Conservation (phyloP, 768 basidiomycete genomes). For the Tulasnella sp. region DNA sequence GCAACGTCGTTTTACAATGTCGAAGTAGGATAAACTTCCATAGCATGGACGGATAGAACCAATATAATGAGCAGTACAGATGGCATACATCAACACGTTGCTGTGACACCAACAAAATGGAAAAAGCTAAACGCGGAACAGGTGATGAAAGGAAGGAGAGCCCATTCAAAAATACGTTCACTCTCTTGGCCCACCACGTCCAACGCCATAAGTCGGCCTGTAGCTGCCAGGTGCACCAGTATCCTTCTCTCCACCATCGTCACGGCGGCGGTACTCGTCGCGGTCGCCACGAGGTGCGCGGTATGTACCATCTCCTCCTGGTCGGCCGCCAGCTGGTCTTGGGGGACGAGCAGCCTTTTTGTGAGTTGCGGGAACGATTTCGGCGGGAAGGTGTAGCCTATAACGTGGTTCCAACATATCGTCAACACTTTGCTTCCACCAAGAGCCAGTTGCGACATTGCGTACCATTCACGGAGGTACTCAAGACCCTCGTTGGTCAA, state of each 20-base stretch:
- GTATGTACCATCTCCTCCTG: constrained; percentile 65
- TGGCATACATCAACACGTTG: constrained; percentile 42
- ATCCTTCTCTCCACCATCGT: constrained; percentile 65
- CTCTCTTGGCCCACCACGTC: constrained; percentile 82
- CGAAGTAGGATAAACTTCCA: constrained; percentile 28
- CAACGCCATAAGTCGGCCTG: constrained; percentile 86
- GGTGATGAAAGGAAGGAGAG: not conserved
- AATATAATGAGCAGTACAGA: constrained; percentile 54
- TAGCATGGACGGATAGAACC: constrained; percentile 38
- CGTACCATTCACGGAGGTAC: constrained; percentile 87
- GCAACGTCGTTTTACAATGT: too few relatives aligned
- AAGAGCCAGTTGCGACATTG: constrained; percentile 40
- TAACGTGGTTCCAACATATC: not conserved
- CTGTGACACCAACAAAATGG: not conserved
- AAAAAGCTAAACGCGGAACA: not conserved
- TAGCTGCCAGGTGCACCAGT: constrained; percentile 85
- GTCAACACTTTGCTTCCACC: not conserved
- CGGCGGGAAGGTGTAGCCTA: constrained; percentile 90
- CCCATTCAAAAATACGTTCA: constrained; percentile 40
- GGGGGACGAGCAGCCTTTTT: constrained; percentile 92
- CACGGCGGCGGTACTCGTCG: constrained; percentile 79
- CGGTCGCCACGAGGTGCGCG: constrained; percentile 78
- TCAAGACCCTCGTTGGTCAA: constrained; percentile 97
- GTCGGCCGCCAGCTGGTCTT: constrained; percentile 72
- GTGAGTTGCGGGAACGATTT: constrained; percentile 97